Base-by-base conservation (phyloP, 148 eudicot genomes). In the Vaccinium darrowii region DNA sequence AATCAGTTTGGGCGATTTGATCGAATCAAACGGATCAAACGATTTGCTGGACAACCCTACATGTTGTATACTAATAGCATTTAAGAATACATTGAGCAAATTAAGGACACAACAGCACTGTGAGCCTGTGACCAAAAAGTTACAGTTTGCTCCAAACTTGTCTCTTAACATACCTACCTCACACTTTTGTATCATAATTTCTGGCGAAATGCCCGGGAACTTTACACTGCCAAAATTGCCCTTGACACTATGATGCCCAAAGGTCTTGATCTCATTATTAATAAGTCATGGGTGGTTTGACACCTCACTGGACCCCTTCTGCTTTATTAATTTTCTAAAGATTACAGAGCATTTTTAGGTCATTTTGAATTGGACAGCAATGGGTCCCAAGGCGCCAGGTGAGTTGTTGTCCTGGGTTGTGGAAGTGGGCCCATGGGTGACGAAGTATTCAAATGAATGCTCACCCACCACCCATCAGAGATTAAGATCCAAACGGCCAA, bases 211-310 rank as follows among this genome's bases (percentile, higher is more conserved):
- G 63, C 18, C 62, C 84, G 78, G 78, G 5, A 39, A 16, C 5
- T 50, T 52, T 52, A 67, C 16, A 12, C 9, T 82, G 16, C 8
- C 76, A 82, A 60, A 53, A 36, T 52, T 72, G 33, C 78, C 79
- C 62, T 33, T 5, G 18, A 30, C 21, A 9, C 15, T 39, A 62
- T 60, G 54, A 62, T 60, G 72, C 33, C 47, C 23, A 60, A 58
- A 80, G 82, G 33, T 36, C 8, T 79, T 56, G 30, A 53, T 33
- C 67, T 53, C 78, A 82, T 82, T 11, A 53, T 30, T 82, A 82
- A 51, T 33, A 82, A 56, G 23, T 3, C 18, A 12, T 8, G 13
- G 79, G 19, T 30, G 84, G 23, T 73, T 73, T 67, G 43, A 72
- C 23, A 69, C 57, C 58, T 67, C 60, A 81, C 15, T 67, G 76